These are phyloP conservation scores for Kandelia obovata DNA, from an alignment of 345 rosid species.

Conservation along the genomic window DNA sequence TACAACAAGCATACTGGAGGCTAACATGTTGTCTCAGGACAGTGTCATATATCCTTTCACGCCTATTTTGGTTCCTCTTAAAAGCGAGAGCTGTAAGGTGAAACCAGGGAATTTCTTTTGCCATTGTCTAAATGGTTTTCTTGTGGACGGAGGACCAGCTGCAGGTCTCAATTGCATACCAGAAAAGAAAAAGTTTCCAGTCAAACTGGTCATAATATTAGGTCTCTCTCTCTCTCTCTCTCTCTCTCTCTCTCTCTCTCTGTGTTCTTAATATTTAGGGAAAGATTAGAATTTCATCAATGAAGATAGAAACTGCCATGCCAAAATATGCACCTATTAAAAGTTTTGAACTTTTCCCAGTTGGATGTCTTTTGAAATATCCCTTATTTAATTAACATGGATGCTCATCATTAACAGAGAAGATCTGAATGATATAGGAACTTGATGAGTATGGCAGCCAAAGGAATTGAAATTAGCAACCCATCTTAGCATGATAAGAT, in stretches of 20 bases:
- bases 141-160: neutral
- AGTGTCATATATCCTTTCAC: constrained; percentile 5
- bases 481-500: neutral
- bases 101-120: constrained; percentile 17
- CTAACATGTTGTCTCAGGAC: constrained; percentile 8
- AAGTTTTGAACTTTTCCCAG: too few species aligned
- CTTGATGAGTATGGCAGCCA: too few species aligned
- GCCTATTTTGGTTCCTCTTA: constrained; percentile 30
- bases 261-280: neutral
- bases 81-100: constrained; percentile 14
- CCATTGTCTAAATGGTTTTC: constrained; percentile 14
- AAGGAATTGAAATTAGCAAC: too few species aligned
- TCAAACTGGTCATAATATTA: constrained; percentile 5
- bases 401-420: too few species aligned
- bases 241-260: neutral
- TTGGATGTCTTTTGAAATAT: too few species aligned
- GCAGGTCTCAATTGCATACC: constrained; percentile 8
- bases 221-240: neutral
- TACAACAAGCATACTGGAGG: constrained; percentile 6
- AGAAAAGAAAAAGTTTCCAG: constrained; percentile 12
- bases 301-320: too few species aligned
- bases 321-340: too few species aligned
- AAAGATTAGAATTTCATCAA: too few species aligned
- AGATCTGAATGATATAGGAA: too few species aligned
- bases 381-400: too few species aligned